A percentile compares a stretch with the other conserved stretches of the same genome.
phyloP scores from a whole-genome alignment of 176 grass and related monocot species.

The Tuctoria greenei region DNA sequence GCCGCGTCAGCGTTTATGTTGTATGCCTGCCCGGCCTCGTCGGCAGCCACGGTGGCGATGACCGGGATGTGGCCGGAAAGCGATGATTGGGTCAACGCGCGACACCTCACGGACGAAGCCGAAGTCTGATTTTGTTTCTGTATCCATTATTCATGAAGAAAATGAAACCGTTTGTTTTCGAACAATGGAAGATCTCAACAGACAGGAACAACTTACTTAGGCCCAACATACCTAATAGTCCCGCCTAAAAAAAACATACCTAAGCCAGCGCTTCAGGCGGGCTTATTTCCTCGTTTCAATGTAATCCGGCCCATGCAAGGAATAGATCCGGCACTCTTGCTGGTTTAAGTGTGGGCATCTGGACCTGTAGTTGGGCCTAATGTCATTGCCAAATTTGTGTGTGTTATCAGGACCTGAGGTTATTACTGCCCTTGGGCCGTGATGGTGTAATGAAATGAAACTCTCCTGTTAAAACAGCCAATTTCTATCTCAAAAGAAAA shows the following conservation, averaged over 20 bases:
- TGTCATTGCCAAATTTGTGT: not conserved
- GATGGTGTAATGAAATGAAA: not conserved
- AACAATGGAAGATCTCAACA: too few species aligned
- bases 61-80: slow-evolving; percentile 71
- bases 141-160: too few species aligned
- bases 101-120: slow-evolving; percentile 78
- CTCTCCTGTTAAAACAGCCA: not conserved
- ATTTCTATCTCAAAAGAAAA: too few species aligned
- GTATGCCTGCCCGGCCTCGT: slow-evolving; percentile 69
- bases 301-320: too few species aligned
- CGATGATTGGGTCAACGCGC: slow-evolving; percentile 64
- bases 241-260: too few species aligned
- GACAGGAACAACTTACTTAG: too few species aligned
- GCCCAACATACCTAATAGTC: too few species aligned
- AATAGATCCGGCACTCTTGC: too few species aligned
- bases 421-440: not conserved
- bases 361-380: not conserved
- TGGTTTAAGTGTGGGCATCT: too few species aligned
- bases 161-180: too few species aligned
- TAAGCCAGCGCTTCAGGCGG: too few species aligned
- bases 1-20: slow-evolving; percentile 89
- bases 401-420: not conserved
- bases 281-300: too few species aligned
- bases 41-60: slow-evolving; percentile 78
- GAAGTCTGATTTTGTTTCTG: not conserved